Evolutionary conservation across 208 protist genomes (phyloP).

Genomic region (Crithidia expoeki): DNA sequence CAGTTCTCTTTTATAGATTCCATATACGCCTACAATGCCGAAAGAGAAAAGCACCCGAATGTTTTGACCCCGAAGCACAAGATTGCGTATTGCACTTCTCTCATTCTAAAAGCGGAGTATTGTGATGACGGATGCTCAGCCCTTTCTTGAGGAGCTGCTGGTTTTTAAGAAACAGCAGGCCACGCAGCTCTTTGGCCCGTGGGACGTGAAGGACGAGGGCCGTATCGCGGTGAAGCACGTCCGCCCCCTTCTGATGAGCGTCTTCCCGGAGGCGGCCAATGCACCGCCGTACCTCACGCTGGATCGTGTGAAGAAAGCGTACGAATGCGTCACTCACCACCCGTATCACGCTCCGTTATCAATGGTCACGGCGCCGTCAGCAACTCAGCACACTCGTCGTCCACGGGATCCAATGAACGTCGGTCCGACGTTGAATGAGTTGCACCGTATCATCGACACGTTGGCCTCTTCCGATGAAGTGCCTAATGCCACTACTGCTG

Average conservation of each 20-base stretch:
- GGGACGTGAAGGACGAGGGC: conserved; percentile 57
- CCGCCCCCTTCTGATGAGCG: conserved; percentile 47
- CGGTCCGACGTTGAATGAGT: conserved; percentile 42
- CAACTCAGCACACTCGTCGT: background rate
- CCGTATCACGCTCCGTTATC: conserved; percentile 14
- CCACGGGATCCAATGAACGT: conserved; percentile 1
- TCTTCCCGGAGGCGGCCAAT: conserved; percentile 42
- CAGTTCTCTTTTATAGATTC: too few species aligned
- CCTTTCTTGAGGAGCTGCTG: conserved; percentile 36
- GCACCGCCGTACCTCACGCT: conserved; percentile 13
- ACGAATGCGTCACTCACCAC: conserved; percentile 31
- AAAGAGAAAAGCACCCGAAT: too few species aligned
- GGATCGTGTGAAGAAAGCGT: conserved; percentile 19
- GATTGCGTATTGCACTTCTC: background rate
- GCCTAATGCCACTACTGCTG: background rate
- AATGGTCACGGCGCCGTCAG: background rate
- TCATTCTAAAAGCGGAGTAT: background rate
- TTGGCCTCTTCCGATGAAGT: conserved; percentile 18
- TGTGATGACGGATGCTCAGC: background rate
- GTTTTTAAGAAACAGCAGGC: conserved; percentile 68
- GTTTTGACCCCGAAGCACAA: too few species aligned
- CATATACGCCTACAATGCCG: too few species aligned
- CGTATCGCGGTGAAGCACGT: conserved; percentile 48
- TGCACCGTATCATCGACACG: conserved; percentile 45
- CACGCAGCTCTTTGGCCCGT: conserved; percentile 57